These are phyloP conservation scores for Arabidopsis suecica DNA, from an alignment of 345 rosid genomes.

Conservation along the genomic window DNA sequence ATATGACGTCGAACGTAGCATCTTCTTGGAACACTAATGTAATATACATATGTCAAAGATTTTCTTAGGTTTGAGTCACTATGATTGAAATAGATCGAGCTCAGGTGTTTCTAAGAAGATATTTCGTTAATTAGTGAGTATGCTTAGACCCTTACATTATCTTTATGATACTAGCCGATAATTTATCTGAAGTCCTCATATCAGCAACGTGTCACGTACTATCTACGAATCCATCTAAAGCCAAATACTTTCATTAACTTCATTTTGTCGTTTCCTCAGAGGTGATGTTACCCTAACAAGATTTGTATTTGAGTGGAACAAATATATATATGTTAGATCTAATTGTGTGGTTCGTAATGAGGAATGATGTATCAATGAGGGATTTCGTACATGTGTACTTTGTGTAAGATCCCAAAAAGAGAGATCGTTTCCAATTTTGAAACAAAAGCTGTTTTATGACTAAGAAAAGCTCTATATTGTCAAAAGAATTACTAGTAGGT, in stretches of 20 bases:
- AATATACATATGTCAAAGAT: background rate
- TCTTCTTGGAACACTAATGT: slow-evolving; percentile 2
- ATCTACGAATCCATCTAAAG: background rate
- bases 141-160: background rate
- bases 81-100: background rate
- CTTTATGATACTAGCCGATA: slow-evolving; percentile 1
- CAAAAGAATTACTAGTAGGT: background rate
- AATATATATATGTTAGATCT: background rate
- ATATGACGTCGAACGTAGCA: background rate
- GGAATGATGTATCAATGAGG: background rate
- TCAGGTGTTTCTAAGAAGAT: background rate
- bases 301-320: slow-evolving; percentile 18
- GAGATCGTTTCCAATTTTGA: background rate
- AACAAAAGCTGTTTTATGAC: background rate
- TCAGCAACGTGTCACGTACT: background rate
- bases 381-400: background rate
- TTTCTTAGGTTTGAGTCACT: background rate
- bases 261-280: background rate
- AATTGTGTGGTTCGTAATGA: background rate
- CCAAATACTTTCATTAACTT: slow-evolving; percentile 2
- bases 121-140: background rate
- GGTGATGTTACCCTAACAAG: background rate
- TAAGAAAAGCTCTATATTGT: too few species aligned
- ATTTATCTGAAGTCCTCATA: background rate
- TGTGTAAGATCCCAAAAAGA: background rate